Percentiles rank a stretch among this genome's conserved stretches.
phyloP scores from a whole-genome alignment of 352 stramenopile species.

The Blastocystis sp. region DNA sequence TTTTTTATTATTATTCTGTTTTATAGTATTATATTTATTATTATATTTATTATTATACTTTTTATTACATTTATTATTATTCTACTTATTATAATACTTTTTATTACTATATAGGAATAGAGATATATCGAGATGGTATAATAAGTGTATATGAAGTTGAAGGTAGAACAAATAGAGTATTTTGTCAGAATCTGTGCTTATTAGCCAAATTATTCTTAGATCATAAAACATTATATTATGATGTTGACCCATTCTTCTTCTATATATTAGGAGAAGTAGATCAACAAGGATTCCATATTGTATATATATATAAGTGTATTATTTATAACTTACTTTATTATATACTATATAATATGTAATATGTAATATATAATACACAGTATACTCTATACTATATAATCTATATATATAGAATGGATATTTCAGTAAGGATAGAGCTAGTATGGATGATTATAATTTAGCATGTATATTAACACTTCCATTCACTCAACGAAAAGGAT shows the following conservation, averaged over 20 bases:
- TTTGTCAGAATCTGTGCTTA: constrained; percentile 95
- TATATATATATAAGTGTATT: neutral
- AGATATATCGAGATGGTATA: constrained; percentile 76
- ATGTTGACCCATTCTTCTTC: constrained; percentile 97
- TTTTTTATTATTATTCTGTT: no score
- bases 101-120: constrained; percentile 48
- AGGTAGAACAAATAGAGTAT: constrained; percentile 77
- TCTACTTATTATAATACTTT: constrained; percentile 46
- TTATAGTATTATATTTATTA: constrained; percentile 33
- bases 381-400: constrained; percentile 1
- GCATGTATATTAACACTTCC: constrained; percentile 98
- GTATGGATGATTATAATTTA: constrained; percentile 89
- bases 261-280: constrained; percentile 90
- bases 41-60: neutral
- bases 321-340: no score
- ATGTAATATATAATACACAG: no score
- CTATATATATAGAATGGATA: constrained; percentile 62
- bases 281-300: constrained; percentile 40
- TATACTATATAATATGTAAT: no score
- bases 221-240: constrained; percentile 99
- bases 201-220: constrained; percentile 95
- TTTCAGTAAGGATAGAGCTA: constrained; percentile 97
- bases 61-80: constrained; percentile 1
- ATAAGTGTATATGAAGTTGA: constrained; percentile 89
- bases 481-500: constrained; percentile 87